phyloP scores from a whole-genome alignment of 176 grass and related monocot genomes.

The Tuctoria greenei region DNA sequence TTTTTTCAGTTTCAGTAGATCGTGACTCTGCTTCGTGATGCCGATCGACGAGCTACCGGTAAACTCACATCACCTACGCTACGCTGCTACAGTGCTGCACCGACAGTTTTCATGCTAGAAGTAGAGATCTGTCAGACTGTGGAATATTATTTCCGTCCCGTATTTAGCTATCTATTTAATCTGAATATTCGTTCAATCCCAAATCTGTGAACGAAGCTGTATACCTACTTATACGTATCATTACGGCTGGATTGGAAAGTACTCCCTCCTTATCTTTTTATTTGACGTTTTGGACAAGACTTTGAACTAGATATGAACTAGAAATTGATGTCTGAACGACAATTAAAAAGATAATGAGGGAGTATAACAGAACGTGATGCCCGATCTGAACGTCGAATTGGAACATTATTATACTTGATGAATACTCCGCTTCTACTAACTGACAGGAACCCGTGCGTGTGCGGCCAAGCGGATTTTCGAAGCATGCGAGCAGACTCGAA shows the following conservation, averaged over 20 bases:
- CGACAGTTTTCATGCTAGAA: background rate
- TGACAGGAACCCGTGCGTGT: slow-evolving; percentile 18
- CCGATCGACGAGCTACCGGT: slow-evolving; percentile 6
- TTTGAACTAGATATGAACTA: too few relatives aligned
- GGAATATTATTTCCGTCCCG: background rate
- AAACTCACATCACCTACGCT: background rate
- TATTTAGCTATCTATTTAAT: background rate
- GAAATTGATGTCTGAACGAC: too few relatives aligned
- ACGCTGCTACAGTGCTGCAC: background rate
- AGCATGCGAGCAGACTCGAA: slow-evolving; percentile 14
- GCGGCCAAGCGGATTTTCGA: slow-evolving; percentile 13
- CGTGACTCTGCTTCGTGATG: background rate
- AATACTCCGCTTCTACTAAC: background rate
- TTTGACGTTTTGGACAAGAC: too few relatives aligned
- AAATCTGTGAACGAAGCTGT: background rate
- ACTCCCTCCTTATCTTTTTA: too few relatives aligned
- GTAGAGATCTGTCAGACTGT: background rate
- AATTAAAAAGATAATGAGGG: too few relatives aligned
- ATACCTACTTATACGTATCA: background rate
- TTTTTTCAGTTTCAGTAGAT: background rate
- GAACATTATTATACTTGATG: background rate
- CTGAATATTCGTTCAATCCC: background rate
- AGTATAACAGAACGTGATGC: background rate
- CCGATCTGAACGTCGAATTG: background rate
- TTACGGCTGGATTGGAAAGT: background rate